phyloP scores from a whole-genome alignment of 441 rosid genomes.

The Arabidopsis lyrata region DNA sequence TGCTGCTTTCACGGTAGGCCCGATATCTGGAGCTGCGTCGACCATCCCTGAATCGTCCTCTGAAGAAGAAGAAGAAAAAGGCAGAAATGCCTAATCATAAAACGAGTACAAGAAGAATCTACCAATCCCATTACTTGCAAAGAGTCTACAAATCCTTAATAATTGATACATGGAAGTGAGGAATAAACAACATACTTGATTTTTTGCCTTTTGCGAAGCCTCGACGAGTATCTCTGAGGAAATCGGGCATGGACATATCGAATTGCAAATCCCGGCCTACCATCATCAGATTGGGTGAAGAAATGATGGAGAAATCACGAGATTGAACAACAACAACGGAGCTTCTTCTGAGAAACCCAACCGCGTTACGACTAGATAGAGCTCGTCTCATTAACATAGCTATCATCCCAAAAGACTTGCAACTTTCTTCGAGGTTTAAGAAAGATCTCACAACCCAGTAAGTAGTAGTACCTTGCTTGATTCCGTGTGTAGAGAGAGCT shows the following conservation, averaged over 20 bases:
- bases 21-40: slow-evolving; percentile 63
- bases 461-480: no score
- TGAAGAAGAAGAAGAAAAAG: slow-evolving; percentile 27
- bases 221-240: slow-evolving; percentile 56
- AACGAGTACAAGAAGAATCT: background rate
- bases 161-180: background rate
- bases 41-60: slow-evolving; percentile 72
- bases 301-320: slow-evolving; percentile 45
- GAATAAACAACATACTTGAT: slow-evolving; percentile 55
- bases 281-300: slow-evolving; percentile 31
- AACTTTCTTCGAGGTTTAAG: slow-evolving; percentile 25
- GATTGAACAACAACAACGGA: slow-evolving; percentile 44
- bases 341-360: slow-evolving; percentile 47
- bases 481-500: no score
- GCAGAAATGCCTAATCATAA: no score
- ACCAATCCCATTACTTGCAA: background rate
- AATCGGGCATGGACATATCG: slow-evolving; percentile 41
- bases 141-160: background rate
- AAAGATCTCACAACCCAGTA: no score
- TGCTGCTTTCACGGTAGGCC: slow-evolving; percentile 68
- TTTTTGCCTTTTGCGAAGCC: slow-evolving; percentile 83
- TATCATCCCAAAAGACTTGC: slow-evolving; percentile 54
- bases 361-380: slow-evolving; percentile 43
- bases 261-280: background rate
- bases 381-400: slow-evolving; percentile 64